Base-by-base conservation (phyloP, 2,329 filamentous ascomycete species). In the Coniochaeta pulveracea region DNA sequence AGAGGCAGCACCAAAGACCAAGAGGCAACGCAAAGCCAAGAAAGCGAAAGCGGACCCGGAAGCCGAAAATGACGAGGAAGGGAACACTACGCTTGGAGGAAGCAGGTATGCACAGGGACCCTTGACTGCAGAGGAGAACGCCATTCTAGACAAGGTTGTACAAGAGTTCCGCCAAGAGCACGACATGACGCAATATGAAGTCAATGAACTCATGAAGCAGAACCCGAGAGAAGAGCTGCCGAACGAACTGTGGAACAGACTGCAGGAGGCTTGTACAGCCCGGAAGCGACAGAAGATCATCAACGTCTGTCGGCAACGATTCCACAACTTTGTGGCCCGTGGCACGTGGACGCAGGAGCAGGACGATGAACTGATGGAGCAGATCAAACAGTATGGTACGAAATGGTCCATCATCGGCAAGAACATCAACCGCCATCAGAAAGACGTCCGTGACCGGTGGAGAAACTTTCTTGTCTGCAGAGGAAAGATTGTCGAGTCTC, bases 361-460 rank as follows among this genome's bases (percentile, higher is more conserved):
- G 42, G 73, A 80, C 35, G 54, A 68, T 7, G 58, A 68, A 36
- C 52, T 83, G 6, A 54, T 47, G 4, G 40, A 56, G 1, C 50
- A 72, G 5, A 61, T 68, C 33, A 55, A 63, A 3, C 40, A 52
- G n/a, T 51, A 69, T 31, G 63, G 65, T 2, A 64, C 60, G 11
- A 69, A 73, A 37, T 86, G 80, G 76, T 64, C 64, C 9, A 43
- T 62, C 18, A 80, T 86, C 41, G 72, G 66, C 0, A 58, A 63
- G n/a, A 42, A 71, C 15, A 66, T 83, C 41, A 76, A 76, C 40
- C 74, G 82, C 5, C 68, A 75, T 24, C 63, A 70, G 0, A 69
- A 75, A 38, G 79, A 85, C 47, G 65, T 77, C 34, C 69, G 79
- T 33, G 80, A 85, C 49, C 73, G 80, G 4, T 83, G 77, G 61